phyloP scores from a whole-genome alignment of 2,329 filamentous ascomycete genomes.

The Hymenoscyphus infarciens region DNA sequence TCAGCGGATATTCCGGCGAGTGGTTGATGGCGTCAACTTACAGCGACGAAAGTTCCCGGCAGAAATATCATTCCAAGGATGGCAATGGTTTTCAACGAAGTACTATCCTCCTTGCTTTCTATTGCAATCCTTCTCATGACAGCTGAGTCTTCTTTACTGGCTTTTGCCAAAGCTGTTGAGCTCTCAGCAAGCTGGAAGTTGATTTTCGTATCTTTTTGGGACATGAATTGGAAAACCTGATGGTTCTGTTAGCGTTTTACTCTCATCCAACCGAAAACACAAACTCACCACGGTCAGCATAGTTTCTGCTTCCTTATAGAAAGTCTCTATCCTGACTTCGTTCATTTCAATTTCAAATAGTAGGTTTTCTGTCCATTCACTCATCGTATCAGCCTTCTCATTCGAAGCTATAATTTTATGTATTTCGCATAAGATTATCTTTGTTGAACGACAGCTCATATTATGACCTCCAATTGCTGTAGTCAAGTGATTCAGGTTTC shows the following conservation, averaged over 20 bases:
- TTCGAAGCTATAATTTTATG: no score
- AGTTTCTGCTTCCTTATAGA: no score
- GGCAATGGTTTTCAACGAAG: slow-evolving; percentile 32
- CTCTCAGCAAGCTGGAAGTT: slow-evolving; percentile 17
- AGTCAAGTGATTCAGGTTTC: background rate
- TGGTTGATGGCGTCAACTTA: slow-evolving; percentile 3
- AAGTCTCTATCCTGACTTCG: no score
- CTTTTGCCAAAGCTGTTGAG: slow-evolving; percentile 14
- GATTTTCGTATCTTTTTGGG: slow-evolving; percentile 20
- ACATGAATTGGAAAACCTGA: slow-evolving; percentile 21
- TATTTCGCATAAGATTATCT: background rate
- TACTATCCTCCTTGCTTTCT: slow-evolving; percentile 15
- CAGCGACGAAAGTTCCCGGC: slow-evolving; percentile 17
- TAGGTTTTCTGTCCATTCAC: no score
- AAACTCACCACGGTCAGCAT: no score
- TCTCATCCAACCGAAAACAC: no score
- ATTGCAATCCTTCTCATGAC: slow-evolving; percentile 33
- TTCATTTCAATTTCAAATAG: no score
- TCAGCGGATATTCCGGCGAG: no score
- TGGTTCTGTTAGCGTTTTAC: background rate
- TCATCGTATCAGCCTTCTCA: no score
- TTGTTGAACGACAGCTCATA: background rate
- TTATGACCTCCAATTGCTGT: background rate
- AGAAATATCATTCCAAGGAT: slow-evolving; percentile 15
- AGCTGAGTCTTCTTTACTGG: slow-evolving; percentile 15